Evolutionary conservation across 495 filamentous ascomycete species (phyloP), one percentile per base, ranked within the genome.

Genomic region (Neurospora sp.): DNA sequence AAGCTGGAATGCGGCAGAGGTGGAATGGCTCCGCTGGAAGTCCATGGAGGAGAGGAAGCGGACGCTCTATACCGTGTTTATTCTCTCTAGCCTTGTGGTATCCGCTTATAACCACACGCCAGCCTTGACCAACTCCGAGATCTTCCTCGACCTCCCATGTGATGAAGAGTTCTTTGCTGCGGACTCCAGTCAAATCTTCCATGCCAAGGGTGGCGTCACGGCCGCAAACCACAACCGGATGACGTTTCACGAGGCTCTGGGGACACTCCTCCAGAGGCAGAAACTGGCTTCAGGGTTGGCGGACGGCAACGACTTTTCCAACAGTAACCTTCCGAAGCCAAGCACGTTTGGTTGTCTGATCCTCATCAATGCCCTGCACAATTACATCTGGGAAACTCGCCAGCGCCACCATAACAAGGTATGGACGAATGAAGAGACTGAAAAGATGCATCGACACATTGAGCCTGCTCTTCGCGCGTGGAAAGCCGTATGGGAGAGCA

Each of bases 371-470:
- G 95, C 96, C 1, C 84, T 99, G 37, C 96, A 99, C 82, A 97
- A 97, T 75, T 98, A 98, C 81, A 97, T 98, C 62, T 98, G 96
- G 96, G 95, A 98, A 82, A 97, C 94, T 2, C 89, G 96, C 46
- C 94, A 97, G 80, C 85, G 94, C 42, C 95, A 98, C 77, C 90
- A 94, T 78, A 94, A 92, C 73, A 90, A 94, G 74, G 88, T 93
- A 74, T 98, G 95, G 95, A 97, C 94, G 18, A 88, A 91, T 38
- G 90, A 92, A 74, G 96, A 98, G 80, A 96, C 93, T 0, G 94
- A 98, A 75, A 92, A 93, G 69, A 97, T 99, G 95, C 94, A 97
- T 81, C 91, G 92, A 14, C 94, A 97, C 78, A 96, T 99, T 71
- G 96, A 98, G 78, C 96, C 96, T 11, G 96, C 96, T 31, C 83